Conservation (phyloP, 2,329 filamentous ascomycete genomes). For the Pestalotiopsis sp. region DNA sequence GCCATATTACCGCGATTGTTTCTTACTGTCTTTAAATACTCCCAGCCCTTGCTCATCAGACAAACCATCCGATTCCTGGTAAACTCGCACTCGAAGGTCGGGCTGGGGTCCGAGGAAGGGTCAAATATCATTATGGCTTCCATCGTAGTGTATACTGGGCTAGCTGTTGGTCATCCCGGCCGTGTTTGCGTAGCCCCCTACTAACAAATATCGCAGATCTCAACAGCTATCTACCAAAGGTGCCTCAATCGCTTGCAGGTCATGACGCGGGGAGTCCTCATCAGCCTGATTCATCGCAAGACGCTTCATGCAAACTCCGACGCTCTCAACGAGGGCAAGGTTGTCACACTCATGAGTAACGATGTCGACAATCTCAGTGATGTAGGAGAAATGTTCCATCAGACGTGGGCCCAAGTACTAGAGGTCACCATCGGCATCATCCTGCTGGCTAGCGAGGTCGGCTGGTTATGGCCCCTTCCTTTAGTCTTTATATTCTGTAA, state of each 20-base stretch:
- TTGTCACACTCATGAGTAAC: slow-evolving; percentile 42
- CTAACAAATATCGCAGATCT: slow-evolving; percentile 27
- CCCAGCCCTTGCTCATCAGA: slow-evolving; percentile 1
- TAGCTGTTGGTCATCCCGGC: not conserved
- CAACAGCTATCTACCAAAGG: slow-evolving; percentile 33
- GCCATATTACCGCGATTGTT: slow-evolving; percentile 3
- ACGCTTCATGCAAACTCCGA: slow-evolving; percentile 24
- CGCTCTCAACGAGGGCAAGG: slow-evolving; percentile 33
- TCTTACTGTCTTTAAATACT: slow-evolving; percentile 3
- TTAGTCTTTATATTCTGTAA: slow-evolving; percentile 43
- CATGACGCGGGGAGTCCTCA: slow-evolving; percentile 36
- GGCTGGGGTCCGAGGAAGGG: not conserved
- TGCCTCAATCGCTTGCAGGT: slow-evolving; percentile 33
- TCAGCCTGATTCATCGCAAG: slow-evolving; percentile 39
- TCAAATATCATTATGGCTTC: slow-evolving; percentile 7
- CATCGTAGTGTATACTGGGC: slow-evolving; percentile 2
- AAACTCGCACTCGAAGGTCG: not conserved
- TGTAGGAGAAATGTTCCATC: slow-evolving; percentile 40
- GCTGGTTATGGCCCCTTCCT: slow-evolving; percentile 45
- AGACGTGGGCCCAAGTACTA: slow-evolving; percentile 43
- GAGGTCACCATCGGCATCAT: slow-evolving; percentile 42
- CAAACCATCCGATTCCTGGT: not conserved
- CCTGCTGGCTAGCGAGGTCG: slow-evolving; percentile 40
- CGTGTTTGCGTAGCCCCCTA: not conserved
- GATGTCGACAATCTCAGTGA: slow-evolving; percentile 38